Conservation (phyloP, 306 rosid genomes). For the Senna tora region DNA sequence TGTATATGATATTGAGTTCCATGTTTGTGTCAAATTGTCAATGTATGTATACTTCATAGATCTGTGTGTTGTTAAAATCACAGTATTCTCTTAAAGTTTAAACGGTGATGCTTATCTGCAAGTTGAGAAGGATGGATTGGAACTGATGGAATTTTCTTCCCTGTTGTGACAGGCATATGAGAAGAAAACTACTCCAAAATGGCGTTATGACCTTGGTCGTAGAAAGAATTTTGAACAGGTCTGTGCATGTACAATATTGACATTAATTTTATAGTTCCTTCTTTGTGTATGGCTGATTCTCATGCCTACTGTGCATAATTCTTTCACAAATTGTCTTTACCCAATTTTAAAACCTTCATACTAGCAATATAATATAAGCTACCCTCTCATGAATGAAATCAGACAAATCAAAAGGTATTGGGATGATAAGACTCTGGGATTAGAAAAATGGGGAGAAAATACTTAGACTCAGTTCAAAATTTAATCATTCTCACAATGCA, state of each 20-base stretch:
- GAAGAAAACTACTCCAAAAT: slow-evolving; percentile 71
- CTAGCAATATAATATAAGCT: neutral
- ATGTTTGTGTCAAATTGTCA: neutral
- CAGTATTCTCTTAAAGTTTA: neutral
- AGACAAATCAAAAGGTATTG: neutral
- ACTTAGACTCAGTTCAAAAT: neutral
- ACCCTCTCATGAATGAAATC: neutral
- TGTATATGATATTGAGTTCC: no score
- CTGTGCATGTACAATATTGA: slow-evolving; percentile 19
- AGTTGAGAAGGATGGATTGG: slow-evolving; percentile 5
- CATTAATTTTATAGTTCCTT: neutral
- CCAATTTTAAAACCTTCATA: neutral
- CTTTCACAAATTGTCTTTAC: neutral
- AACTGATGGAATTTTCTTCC: slow-evolving; percentile 36
- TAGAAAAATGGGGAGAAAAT: neutral
- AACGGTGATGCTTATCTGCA: neutral
- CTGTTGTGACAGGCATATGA: slow-evolving; percentile 68
- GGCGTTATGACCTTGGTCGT: slow-evolving; percentile 84
- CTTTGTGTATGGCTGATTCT: neutral
- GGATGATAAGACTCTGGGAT: neutral
- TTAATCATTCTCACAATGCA: neutral
- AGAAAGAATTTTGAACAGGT: slow-evolving; percentile 83
- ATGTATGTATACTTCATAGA: neutral
- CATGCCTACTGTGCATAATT: neutral
- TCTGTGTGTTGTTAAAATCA: neutral